Base-by-base conservation (phyloP, 768 basidiomycete genomes). In the Termitomyces sp. region DNA sequence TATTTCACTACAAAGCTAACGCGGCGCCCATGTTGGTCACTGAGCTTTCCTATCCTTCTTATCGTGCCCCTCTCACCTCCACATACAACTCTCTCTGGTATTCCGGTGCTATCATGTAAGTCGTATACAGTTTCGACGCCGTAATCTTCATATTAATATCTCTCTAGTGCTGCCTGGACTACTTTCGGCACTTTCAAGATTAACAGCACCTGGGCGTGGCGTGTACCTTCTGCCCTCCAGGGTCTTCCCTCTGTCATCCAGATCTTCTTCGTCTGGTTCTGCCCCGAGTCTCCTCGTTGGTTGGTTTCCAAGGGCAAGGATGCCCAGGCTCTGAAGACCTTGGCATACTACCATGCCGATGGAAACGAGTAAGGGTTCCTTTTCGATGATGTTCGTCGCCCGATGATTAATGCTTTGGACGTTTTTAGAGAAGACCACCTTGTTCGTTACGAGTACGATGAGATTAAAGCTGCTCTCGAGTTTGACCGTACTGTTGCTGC, bases 41-140 rank as follows among this genome's bases (percentile, higher is more conserved):
- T 49, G 92, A 94, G 72, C 72, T 94, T n/a, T 79, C 92, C 1
- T 93, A 93, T 69, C 92, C 92, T 16, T 75, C 81, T 12, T 87
- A 94, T 71, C 90, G 92, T 63, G 87, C 85, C 14, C 84, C 85
- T 34, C 71, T 94, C 58, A 93, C 89, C 14, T 85, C 88, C 2
- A 72, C 84, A 50, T 91, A 89, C 76, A 90, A 92, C 76, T 87
- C 89, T 31, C 84, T 92, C 59, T 93, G 92, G 90, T 91, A 90
- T 68, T 85, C 87, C 16, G 92, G 92, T 57, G 78, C 89, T 55
- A 90, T 92, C 67, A 66, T 92, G 51, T 52, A 39, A 37, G 50
- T n/a, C 26, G 18, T 27, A 5, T 22, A 16, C 9, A 41, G 1
- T 4, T 6, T 20, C 1, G 6, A 0, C 4, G 5, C 12, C 5